Evolutionary conservation across 2,329 filamentous ascomycete species (phyloP).

Genomic region (Penicillium sp.): DNA sequence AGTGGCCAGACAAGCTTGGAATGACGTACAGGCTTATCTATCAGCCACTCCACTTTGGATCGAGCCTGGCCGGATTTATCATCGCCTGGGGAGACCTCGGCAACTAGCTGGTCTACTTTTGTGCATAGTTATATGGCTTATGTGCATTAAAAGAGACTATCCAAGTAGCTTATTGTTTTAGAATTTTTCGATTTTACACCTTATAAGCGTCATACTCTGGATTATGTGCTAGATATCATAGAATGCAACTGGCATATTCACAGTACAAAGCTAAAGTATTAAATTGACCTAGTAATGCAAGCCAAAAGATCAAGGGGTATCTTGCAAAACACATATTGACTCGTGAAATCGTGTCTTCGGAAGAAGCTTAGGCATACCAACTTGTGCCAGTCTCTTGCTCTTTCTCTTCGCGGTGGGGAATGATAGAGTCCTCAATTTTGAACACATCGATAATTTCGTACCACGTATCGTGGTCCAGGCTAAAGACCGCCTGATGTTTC

Average conservation of each 20-base stretch:
- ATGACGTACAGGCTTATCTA: constrained; percentile 3
- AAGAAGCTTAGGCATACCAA: constrained; percentile 61
- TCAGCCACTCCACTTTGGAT: constrained; percentile 1
- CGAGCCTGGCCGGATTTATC: constrained; percentile 4
- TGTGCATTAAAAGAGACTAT: not conserved
- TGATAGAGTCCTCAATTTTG: constrained; percentile 75
- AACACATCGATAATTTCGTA: constrained; percentile 72
- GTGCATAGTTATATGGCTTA: not conserved
- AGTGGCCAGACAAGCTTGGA: not conserved
- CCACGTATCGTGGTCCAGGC: constrained; percentile 85
- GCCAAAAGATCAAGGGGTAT: constrained; percentile 17
- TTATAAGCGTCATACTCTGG: not conserved
- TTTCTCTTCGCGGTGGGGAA: constrained; percentile 71
- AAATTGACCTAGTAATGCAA: not conserved
- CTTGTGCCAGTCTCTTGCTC: constrained; percentile 55
- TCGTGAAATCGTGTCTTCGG: not conserved
- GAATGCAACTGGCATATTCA: not conserved
- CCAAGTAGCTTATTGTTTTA: not conserved
- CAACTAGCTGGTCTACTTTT: not conserved
- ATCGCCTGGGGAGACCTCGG: not conserved
- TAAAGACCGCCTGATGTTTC: constrained; percentile 83
- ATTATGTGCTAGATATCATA: not conserved
- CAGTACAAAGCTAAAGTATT: not conserved
- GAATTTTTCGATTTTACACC: not conserved
- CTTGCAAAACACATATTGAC: constrained; percentile 5